Base-by-base conservation (phyloP, 371 early-diverging fungal species). In the Amoeboradix gromovi region DNA sequence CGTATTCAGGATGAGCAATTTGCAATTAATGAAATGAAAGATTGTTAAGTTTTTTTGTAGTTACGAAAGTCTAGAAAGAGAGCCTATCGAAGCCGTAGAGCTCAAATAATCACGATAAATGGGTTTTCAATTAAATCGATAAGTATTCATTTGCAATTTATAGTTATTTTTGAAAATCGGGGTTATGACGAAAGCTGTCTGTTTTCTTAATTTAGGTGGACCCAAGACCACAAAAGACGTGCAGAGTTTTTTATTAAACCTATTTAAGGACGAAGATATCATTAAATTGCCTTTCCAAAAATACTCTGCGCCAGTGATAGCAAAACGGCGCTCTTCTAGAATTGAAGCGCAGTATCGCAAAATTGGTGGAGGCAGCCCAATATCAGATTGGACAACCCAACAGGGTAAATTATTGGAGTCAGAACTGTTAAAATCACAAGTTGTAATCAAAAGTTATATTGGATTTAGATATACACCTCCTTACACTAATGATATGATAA, bases 281-380 rank as follows among this genome's bases (percentile, higher is more conserved):
- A 92, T 94, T 79, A 87, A 87, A 28, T 74, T 94, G 16, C 93
- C 95, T 0, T 76, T 89, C 29, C 94, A 94, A 76, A 76, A 78
- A 27, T 71, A 75, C 29, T 29, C n/a, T 1, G 88, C 91, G 0
- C 86, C 82, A 29, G 83, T 77, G 69, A 91, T 94, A 71, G 88
- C 93, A 17, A 82, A 78, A 68, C 77, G 90, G 71, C 83, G 95
- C 30, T 86, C 90, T 22, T 87, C 89, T 29, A 82, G 87, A 76
- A 90, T 94, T 73, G 80, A 81, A 68, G 86, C 89, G 28, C 91
- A 93, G 74, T 94, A 94, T 75, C 82, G 80, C 30, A 77, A 88
- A 73, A 93, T 94, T 72, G 95, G 95, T 31, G 95, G 94, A 22
- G 29, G 92, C 28, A 89, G 90, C 0, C 95, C 95, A 48, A 92